Evolutionary conservation across 345 rosid genomes (phyloP).

Genomic region (Anacardium occidentale): DNA sequence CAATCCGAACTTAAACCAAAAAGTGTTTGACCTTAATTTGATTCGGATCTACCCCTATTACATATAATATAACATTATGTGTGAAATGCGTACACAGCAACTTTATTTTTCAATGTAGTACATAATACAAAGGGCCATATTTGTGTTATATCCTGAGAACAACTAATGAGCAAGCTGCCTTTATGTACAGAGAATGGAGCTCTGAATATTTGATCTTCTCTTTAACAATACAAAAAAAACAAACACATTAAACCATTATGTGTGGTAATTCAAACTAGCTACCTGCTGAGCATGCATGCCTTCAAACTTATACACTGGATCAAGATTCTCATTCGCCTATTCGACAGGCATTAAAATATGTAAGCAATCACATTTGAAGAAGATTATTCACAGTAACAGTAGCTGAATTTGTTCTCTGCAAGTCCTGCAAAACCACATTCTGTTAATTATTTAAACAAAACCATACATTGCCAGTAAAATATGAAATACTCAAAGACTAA

Average conservation of each 20-base stretch:
- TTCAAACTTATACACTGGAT: slow-evolving; percentile 21
- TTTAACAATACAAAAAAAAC: not conserved
- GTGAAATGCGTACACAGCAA: slow-evolving; percentile 14
- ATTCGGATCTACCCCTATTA: too few species aligned
- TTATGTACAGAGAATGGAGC: slow-evolving; percentile 41
- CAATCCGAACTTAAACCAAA: too few species aligned
- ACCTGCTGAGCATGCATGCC: slow-evolving; percentile 17
- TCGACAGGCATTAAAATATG: slow-evolving; percentile 8
- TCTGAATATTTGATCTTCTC: slow-evolving; percentile 8
- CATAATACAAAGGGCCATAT: slow-evolving; percentile 20
- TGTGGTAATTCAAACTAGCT: slow-evolving; percentile 25
- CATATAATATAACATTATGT: not conserved
- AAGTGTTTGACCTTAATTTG: too few species aligned
- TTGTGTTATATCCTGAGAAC: slow-evolving; percentile 23
- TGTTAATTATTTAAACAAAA: not conserved
- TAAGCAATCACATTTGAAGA: slow-evolving; percentile 69
- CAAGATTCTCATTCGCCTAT: not conserved
- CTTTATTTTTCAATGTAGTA: slow-evolving; percentile 34
- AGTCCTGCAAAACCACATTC: slow-evolving; percentile 60
- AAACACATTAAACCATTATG: slow-evolving; percentile 18
- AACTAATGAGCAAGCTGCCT: slow-evolving; percentile 28
- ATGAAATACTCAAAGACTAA: not conserved
- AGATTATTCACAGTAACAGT: slow-evolving; percentile 93
- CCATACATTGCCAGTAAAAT: too few species aligned
- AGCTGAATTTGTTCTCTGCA: slow-evolving; percentile 92